Evolutionary conservation across 768 basidiomycete genomes (phyloP), one percentile per base, ranked within the genome.

Genomic region (Tulasnella sp.): DNA sequence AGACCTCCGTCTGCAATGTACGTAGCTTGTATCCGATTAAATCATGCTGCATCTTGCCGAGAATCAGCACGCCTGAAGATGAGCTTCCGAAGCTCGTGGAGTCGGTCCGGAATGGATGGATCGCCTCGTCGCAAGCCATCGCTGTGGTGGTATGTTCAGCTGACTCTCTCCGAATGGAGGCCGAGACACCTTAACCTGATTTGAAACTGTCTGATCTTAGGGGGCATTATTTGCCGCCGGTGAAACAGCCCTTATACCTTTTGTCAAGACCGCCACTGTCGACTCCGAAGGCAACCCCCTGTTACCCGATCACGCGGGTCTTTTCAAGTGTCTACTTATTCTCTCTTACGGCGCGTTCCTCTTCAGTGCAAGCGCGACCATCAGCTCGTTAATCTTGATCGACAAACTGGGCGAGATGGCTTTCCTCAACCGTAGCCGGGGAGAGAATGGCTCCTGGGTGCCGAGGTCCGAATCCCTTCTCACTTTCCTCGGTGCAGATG

Each of bases 391-490:
- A 17, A 44, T 67, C 32, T 41, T 67, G 16, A 67, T 37, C 16
- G 67, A 67, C 39, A 26, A 67, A 19, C 67, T 67, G 1, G 67
- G 67, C 8, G 67, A 67, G 40, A 67, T 67, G 67, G 39, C 67
- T 22, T 67, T 67, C 19, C 4, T 59, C 22, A 59, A 59, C 32
- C 67, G 67, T 29, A 41, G 22, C 29, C 17, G 67, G 32, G 39
- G 39, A 12, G 29, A 41, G 19, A 67, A 67, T n/a, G 8, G 39
- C 29, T 22, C n/a, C n/a, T 32, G 42, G 39, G 67, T 67, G 3
- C 67, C 67, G 34, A 41, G 67, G 29, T 41, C 36, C 17, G 67
- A 17, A 19, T 17, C 29, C 17, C 39, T 40, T 8, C 67, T 42
- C 9, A 29, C 26, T 14, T 0, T 59, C 52, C 9, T 4, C 14